Evolutionary conservation across 2,329 filamentous ascomycete species (phyloP), one percentile per base, ranked within the genome.

Genomic region (Ceratocystis diversiconidia): DNA sequence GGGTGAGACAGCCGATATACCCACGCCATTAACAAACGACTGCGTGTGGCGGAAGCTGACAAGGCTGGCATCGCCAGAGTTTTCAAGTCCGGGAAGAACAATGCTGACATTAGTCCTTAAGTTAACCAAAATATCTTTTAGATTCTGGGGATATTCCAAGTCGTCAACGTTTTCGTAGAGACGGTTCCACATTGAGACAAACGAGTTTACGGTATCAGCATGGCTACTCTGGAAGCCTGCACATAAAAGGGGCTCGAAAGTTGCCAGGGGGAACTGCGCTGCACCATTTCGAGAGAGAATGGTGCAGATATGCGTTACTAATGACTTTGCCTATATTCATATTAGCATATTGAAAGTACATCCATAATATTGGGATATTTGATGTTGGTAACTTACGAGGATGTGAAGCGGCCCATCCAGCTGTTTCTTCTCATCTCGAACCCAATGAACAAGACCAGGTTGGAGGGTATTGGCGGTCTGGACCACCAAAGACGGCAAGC

Each of bases 111-210:
- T 78, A 0, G 80, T 75, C n/a, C 80, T 79, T 12, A 91, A 74
- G 17, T 80, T 81, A 30, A 81, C 77, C 43, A 96, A 76, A 1
- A 85, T 81, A 1, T 78, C 74, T 70, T 85, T 84, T 4, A 96
- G 77, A 36, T 77, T 77, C 10, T 80, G 74, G 0, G 90, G 87
- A 73, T 89, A 92, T 28, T 82, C 75, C 1, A 90, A 71, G 4
- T 76, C 75, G 2, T 82, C 77, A 48, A 82, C 79, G 17, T 80
- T 76, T 22, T 85, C 85, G 71, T 90, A 90, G 0, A 85, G 81
- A 0, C 75, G 72, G 69, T 91, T 92, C 90, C 90, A 96, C 68
- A 78, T 70, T 28, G 76, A 75, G 46, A 77, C 74, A 19, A 79
- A 75, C 71, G 72, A 78, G 73, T 74, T 84, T 68, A 76, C 88